These are phyloP conservation scores for Thelephora ganbajun DNA, from an alignment of 768 basidiomycete species.

Conservation along the genomic window DNA sequence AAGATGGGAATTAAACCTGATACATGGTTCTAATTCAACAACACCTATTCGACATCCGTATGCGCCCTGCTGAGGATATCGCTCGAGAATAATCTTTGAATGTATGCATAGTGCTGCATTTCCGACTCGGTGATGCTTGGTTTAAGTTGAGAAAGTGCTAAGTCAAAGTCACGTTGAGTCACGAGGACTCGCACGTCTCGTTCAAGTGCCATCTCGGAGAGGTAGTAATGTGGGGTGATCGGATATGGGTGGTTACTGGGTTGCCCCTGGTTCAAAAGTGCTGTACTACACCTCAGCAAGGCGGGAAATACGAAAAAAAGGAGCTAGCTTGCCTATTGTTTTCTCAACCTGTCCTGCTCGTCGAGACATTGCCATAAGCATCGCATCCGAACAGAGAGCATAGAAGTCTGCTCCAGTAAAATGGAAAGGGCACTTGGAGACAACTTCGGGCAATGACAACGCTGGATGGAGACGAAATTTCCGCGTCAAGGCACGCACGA, in stretches of 20 bases:
- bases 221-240: slow-evolving; percentile 81
- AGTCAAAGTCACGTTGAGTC: slow-evolving; percentile 56
- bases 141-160: slow-evolving; percentile 53
- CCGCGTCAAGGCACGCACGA: slow-evolving; percentile 80
- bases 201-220: slow-evolving; percentile 63
- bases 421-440: slow-evolving; percentile 74
- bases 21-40: slow-evolving; percentile 37
- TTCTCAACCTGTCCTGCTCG: slow-evolving; percentile 70
- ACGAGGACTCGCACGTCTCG: slow-evolving; percentile 71
- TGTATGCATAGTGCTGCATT: slow-evolving; percentile 67
- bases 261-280: slow-evolving; percentile 28
- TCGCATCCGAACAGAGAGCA: slow-evolving; percentile 91
- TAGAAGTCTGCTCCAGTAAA: slow-evolving; percentile 98
- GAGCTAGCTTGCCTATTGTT: slow-evolving; percentile 42
- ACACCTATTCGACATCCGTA: slow-evolving; percentile 16
- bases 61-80: slow-evolving; percentile 19
- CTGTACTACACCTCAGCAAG: slow-evolving; percentile 6
- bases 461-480: slow-evolving; percentile 74
- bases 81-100: slow-evolving; percentile 56
- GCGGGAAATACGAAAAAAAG: not conserved
- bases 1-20: slow-evolving; percentile 39
- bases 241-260: slow-evolving; percentile 41
- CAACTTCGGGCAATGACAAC: slow-evolving; percentile 49
- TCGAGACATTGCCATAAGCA: slow-evolving; percentile 88
- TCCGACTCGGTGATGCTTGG: slow-evolving; percentile 80